A percentile compares a stretch with the other conserved stretches of the same genome.
Conservation (phyloP, 768 basidiomycete genomes). For the Phylloporus scabripes region DNA sequence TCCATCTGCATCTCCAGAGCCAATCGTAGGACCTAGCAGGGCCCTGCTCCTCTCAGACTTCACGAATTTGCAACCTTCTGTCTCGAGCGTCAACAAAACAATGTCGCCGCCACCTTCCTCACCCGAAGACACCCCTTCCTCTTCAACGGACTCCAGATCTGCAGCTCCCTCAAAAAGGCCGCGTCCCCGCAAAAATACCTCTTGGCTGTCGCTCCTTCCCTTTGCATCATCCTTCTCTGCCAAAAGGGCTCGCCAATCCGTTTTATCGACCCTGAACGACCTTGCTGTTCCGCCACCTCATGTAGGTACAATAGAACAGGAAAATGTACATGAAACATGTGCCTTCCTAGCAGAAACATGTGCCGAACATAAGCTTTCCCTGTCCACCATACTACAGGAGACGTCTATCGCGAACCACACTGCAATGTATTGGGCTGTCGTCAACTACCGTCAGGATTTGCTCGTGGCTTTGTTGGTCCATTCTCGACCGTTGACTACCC, state of each 20-base stretch:
- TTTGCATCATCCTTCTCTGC: constrained; percentile 28
- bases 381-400: constrained; percentile 27
- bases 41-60: too few relatives aligned
- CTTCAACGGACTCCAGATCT: neutral
- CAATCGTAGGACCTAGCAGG: neutral
- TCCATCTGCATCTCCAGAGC: neutral
- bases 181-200: constrained; percentile 5
- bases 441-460: constrained; percentile 34
- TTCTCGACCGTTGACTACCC: constrained; percentile 37
- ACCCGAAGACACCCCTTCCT: neutral
- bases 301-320: neutral
- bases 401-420: constrained; percentile 20
- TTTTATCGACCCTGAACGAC: constrained; percentile 49
- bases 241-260: constrained; percentile 47
- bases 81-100: neutral
- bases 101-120: neutral
- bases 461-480: constrained; percentile 50
- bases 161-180: neutral
- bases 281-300: constrained; percentile 31
- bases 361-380: constrained; percentile 41
- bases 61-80: neutral
- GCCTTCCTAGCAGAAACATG: constrained; percentile 60
- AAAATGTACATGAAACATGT: constrained; percentile 38
- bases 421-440: constrained; percentile 29
- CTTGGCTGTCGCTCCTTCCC: constrained; percentile 31